A percentile compares a stretch with the other conserved stretches of the same genome.
These are phyloP conservation scores for Bauhinia variegata DNA, from an alignment of 306 rosid species.

Conservation along the genomic window DNA sequence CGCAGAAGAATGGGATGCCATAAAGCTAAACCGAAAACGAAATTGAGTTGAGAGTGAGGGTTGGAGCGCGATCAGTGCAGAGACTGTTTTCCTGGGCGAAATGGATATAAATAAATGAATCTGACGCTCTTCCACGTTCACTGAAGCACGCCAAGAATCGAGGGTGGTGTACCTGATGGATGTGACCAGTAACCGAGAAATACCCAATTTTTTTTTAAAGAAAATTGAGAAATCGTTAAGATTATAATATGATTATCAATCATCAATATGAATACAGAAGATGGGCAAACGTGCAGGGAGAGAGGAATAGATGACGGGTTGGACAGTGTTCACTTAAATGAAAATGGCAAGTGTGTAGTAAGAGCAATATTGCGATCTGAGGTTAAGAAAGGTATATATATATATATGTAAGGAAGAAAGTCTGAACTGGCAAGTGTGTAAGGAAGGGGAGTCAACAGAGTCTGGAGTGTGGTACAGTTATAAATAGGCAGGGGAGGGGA, in stretches of 20 bases:
- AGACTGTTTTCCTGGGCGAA: background rate
- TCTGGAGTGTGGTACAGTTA: background rate
- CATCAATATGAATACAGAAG: too few relatives aligned
- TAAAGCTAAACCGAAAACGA: background rate
- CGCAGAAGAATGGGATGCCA: conserved; percentile 3
- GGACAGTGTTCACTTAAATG: background rate
- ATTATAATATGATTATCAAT: too few relatives aligned
- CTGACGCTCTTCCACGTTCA: conserved; percentile 47
- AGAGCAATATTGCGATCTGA: background rate
- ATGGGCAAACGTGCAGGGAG: background rate
- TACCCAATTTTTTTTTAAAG: too few relatives aligned
- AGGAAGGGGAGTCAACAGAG: background rate
- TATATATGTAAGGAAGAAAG: too few relatives aligned
- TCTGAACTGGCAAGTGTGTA: too few relatives aligned
- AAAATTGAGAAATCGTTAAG: too few relatives aligned
- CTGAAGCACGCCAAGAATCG: conserved; percentile 54
- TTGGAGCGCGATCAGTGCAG: background rate
- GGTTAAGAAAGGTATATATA: background rate
- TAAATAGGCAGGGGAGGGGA: too few relatives aligned
- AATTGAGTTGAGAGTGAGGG: background rate
- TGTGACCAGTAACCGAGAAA: too few relatives aligned
- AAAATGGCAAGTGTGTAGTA: too few relatives aligned
- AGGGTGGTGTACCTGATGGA: conserved; percentile 44
- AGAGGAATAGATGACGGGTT: background rate
- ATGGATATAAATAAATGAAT: conserved; percentile 47